Evolutionary conservation across 345 rosid genomes (phyloP).

Genomic region (Salix koriyanagi): DNA sequence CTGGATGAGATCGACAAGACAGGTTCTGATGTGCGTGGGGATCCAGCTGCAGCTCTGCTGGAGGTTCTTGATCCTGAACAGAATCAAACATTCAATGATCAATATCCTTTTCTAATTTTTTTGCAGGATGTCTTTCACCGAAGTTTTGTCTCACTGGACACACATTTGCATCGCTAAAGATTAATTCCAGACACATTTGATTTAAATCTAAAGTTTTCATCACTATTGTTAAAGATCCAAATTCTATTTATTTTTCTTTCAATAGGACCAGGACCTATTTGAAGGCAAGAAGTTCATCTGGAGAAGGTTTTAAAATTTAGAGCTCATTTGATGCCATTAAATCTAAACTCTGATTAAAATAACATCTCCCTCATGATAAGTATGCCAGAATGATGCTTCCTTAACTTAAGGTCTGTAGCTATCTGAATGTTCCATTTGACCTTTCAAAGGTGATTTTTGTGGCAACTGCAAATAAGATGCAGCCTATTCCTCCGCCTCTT

Average conservation of each 20-base stretch:
- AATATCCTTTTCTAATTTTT: slow-evolving; percentile 69
- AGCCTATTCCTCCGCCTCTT: slow-evolving; percentile 95
- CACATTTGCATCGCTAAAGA: not conserved
- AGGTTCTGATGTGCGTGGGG: slow-evolving; percentile 95
- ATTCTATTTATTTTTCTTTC: not conserved
- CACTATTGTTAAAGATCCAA: not conserved
- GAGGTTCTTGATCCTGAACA: slow-evolving; percentile 99
- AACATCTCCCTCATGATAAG: slow-evolving; percentile 1
- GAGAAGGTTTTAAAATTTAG: slow-evolving; percentile 1
- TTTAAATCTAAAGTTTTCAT: not conserved
- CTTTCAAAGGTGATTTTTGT: slow-evolving; percentile 92
- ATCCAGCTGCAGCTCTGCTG: slow-evolving; percentile 96
- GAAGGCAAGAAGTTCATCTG: slow-evolving; percentile 5
- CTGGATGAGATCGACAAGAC: slow-evolving; percentile 98
- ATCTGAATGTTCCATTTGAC: slow-evolving; percentile 95
- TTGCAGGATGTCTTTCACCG: slow-evolving; percentile 4
- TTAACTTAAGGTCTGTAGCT: slow-evolving; percentile 59
- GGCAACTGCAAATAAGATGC: slow-evolving; percentile 90
- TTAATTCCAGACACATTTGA: not conserved
- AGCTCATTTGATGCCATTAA: slow-evolving; percentile 6
- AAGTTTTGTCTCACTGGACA: not conserved
- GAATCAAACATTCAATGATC: slow-evolving; percentile 85
- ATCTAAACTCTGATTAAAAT: not conserved
- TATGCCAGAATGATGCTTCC: slow-evolving; percentile 29
- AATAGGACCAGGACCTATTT: not conserved